phyloP scores from a whole-genome alignment of 371 early-diverging fungal species.

The Saksenaea oblongispora region DNA sequence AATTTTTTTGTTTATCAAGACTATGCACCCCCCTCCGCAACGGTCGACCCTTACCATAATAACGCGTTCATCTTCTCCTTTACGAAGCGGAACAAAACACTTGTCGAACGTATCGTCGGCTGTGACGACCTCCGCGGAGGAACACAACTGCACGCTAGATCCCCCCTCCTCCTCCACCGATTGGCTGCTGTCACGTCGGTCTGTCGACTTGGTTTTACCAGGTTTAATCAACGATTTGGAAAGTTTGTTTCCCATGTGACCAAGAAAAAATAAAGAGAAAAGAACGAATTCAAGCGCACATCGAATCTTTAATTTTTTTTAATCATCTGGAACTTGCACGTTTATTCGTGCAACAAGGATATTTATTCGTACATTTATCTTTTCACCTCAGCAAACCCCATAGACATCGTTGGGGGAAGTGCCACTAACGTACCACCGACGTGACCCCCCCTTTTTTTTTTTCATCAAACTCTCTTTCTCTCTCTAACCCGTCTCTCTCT shows the following conservation, averaged over 20 bases:
- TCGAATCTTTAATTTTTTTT: background rate
- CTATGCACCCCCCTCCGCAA: no score
- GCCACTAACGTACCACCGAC: no score
- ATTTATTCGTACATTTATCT: no score
- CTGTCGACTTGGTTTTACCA: background rate
- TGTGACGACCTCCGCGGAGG: background rate
- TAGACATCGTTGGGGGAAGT: no score
- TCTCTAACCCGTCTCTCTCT: no score
- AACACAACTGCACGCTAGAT: no score
- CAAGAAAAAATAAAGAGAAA: background rate
- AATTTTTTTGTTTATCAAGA: background rate
- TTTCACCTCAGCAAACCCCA: no score
- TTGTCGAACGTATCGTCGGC: background rate
- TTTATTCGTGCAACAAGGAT: no score
- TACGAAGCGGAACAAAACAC: constrained; percentile 1
- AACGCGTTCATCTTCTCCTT: constrained; percentile 1
- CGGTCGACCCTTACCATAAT: constrained; percentile 5
- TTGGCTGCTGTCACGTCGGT: background rate
- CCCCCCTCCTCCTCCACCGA: background rate
- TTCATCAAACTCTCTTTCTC: no score
- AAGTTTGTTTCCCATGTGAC: background rate
- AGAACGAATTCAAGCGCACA: background rate
- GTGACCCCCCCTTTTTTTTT: no score
- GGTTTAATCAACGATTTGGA: background rate
- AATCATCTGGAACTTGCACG: background rate